Evolutionary conservation across 495 filamentous ascomycete species (phyloP), one percentile per base, ranked within the genome.

Genomic region (Penicillium macrosclerotiorum): DNA sequence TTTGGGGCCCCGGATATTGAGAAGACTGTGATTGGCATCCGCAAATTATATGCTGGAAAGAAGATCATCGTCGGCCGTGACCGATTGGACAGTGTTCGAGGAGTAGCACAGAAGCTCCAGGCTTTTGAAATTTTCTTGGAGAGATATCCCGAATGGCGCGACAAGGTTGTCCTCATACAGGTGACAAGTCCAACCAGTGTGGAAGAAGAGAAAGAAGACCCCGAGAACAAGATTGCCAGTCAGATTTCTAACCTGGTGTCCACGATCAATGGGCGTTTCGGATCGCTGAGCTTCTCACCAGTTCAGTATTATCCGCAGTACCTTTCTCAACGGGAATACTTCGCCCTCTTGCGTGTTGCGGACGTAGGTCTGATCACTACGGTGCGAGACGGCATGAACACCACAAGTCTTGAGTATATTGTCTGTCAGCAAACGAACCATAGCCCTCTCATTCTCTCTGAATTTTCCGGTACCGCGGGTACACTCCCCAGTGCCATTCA

Each of bases 31-130:
- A 65, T 65, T 14, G 74, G 65, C 0, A 78, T 96, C 20, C 83
- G 78, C 55, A 78, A 82, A 36, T 62, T 90, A 44, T 95, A 95
- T 60, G 76, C 68, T 5, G 89, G 81, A 38, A 89, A 88, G 65
- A 92, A 91, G 62, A 86, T 96, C 58, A 95, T 96, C 44, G 90
- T 95, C 45, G 91, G 91, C n/a, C 81, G 91, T 53, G 91, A 96
- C 62, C 84, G 91, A 2, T 67, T 96, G 41, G 91, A 96, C 65
- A 89, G 84, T 55, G 87, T 93, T 38, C 80, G 90, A 27, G 91
- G 91, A 49, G 90, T 96, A 1, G 81, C 86, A 20, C 91, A 96
- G 65, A 96, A 96, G 67, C 73, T 96, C 30, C 86, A 90, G 72
- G 90, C 89, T 3, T 96, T 95, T 57, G 89, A 95, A 69, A 76